A percentile compares a stretch with the other conserved stretches of the same genome.
Evolutionary conservation across 306 rosid genomes (phyloP).

Genomic region (Dryas drummondii): DNA sequence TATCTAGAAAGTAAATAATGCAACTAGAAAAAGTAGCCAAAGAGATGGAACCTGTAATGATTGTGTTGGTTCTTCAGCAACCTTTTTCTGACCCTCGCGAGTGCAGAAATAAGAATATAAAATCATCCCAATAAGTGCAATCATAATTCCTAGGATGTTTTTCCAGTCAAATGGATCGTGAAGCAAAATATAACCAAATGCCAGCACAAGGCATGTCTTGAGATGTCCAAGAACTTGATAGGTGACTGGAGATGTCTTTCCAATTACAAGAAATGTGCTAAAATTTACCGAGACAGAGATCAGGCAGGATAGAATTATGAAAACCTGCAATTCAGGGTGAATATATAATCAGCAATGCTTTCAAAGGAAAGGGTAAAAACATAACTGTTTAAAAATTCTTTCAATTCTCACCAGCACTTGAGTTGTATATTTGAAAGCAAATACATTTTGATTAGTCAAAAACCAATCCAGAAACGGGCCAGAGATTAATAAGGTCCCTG

Average conservation of each 20-base stretch:
- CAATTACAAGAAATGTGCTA: slow-evolving; percentile 93
- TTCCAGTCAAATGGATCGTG: slow-evolving; percentile 92
- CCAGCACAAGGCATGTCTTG: slow-evolving; percentile 90
- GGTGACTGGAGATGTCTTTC: slow-evolving; percentile 95
- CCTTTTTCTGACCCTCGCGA: slow-evolving; percentile 74
- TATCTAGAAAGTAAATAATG: neutral
- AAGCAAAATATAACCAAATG: slow-evolving; percentile 83
- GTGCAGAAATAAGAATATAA: slow-evolving; percentile 74
- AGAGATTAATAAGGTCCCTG: slow-evolving; percentile 69
- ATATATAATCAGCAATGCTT: slow-evolving; percentile 7
- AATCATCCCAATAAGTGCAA: slow-evolving; percentile 88
- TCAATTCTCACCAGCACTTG: slow-evolving; percentile 82
- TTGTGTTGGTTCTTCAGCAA: slow-evolving; percentile 54
- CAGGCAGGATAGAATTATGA: slow-evolving; percentile 84
- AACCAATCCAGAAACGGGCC: slow-evolving; percentile 87
- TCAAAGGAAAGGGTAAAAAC: neutral
- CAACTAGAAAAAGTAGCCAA: neutral
- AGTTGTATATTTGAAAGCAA: slow-evolving; percentile 81
- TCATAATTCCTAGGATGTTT: slow-evolving; percentile 74
- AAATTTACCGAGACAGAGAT: slow-evolving; percentile 94
- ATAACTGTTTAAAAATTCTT: neutral
- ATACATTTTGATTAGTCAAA: slow-evolving; percentile 74
- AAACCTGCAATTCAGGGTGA: slow-evolving; percentile 51
- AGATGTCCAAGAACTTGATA: slow-evolving; percentile 98
- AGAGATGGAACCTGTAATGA: slow-evolving; percentile 54